These are phyloP conservation scores for Phytophthora aleatoria DNA, from an alignment of 352 stramenopile genomes.

Conservation along the genomic window DNA sequence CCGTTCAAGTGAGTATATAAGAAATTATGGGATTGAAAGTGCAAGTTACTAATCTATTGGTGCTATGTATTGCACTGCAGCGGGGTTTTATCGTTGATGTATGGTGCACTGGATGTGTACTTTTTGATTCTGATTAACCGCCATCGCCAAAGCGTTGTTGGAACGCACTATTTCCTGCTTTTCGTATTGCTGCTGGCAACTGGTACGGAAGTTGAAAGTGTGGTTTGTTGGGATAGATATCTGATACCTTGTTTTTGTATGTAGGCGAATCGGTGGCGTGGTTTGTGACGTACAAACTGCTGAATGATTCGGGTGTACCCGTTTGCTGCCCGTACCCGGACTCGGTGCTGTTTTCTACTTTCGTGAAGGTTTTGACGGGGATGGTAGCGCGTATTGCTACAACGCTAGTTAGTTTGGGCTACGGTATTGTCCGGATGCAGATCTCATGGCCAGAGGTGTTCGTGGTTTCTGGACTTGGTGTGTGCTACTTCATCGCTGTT, in stretches of 20 bases:
- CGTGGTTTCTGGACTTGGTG: constrained; percentile 70
- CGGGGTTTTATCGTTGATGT: constrained; percentile 72
- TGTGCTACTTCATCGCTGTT: constrained; percentile 85
- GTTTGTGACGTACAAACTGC: constrained; percentile 79
- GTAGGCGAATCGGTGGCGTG: constrained; percentile 69
- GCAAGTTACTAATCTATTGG: constrained; percentile 10
- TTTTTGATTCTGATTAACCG: constrained; percentile 75
- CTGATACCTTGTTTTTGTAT: constrained; percentile 1
- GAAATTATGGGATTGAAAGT: constrained; percentile 3
- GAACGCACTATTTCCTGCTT: constrained; percentile 86
- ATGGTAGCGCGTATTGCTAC: constrained; percentile 80
- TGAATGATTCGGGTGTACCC: constrained; percentile 72
- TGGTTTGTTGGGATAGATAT: background rate
- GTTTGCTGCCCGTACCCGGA: constrained; percentile 82
- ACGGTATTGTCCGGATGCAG: constrained; percentile 74
- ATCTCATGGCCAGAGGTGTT: constrained; percentile 80
- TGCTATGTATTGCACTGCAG: constrained; percentile 37
- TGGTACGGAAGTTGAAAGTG: constrained; percentile 26
- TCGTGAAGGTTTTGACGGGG: constrained; percentile 72
- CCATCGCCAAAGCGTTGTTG: constrained; percentile 73
- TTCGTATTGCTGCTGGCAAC: constrained; percentile 79
- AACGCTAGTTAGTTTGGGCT: constrained; percentile 80
- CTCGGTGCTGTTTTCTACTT: constrained; percentile 69
- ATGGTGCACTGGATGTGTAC: constrained; percentile 65
- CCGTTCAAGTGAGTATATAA: constrained; percentile 78